Evolutionary conservation across 2,329 filamentous ascomycete genomes (phyloP), one percentile per base, ranked within the genome.

Genomic region (Calonectria pseudoreteaudii): DNA sequence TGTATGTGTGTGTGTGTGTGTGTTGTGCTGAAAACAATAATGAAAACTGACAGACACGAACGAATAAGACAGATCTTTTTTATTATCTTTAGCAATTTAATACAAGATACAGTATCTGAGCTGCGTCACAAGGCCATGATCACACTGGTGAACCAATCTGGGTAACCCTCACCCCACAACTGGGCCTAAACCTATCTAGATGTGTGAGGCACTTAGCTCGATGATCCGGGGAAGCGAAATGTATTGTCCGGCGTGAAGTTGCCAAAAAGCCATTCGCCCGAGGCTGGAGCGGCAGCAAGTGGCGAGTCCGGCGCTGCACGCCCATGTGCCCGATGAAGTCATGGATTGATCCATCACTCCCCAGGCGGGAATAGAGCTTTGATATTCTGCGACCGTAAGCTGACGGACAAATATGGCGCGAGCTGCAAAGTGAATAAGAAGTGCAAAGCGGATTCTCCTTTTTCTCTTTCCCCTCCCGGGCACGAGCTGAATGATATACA

Each of bases 291-390:
- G 10, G 20, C 26, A 68, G 13, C 8, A 16, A 50, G 26, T 58
- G 20, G 47, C 44, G 16, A 26, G 23, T n/a, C 44, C 44, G 44
- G 44, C 23, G n/a, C 41, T 44, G n/a, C 18, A 8, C 41, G 18
- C 41, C 41, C 41, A 20, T 7, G n/a, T 71, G 60, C n/a, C 30
- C 28, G 60, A 71, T 58, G 68, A 66, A 71, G 68, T 71, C 68
- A 71, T 71, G 38, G 23, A 47, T 7, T 16, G 28, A 20, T 30
- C 3, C 23, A 30, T n/a, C 8, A 50, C 31, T n/a, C 8, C 38
- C 31, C n/a, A 13, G 6, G 44, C 18, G 68, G 47, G 56, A 65
- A 65, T 44, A 65, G 20, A 34, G 23, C 26, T 9, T 41, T n/a
- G n/a, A 31, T 30, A 69, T 41, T 64, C 52, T 31, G 41, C 28